Evolutionary conservation across 352 stramenopile genomes (phyloP), one percentile per base, ranked within the genome.

Genomic region (Halophytophthora polymorphica): DNA sequence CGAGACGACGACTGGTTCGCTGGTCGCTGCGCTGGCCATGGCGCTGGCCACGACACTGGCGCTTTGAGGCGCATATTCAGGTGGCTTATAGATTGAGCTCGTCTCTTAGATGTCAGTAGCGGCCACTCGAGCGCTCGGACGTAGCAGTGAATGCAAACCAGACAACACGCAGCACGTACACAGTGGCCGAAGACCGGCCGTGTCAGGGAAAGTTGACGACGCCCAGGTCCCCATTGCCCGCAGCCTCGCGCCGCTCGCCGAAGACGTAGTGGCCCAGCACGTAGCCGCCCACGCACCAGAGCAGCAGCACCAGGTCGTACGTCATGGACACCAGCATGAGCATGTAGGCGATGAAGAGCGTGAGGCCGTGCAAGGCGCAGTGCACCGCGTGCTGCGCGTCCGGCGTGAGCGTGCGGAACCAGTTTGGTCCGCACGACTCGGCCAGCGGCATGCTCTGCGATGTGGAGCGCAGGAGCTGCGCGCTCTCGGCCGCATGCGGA

Each of bases 311-410:
- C 46, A 73, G 70, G 51, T 90, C 79, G 64, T 90, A 90, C 21
- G 79, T 90, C 79, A 90, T 90, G 18, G 79, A 82, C 17, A 86
- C 79, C 18, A 90, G 72, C 79, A 90, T 90, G 23, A 90, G 73
- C 77, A 90, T 73, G 49, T 90, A 90, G 12, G 79, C 79, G 17
- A 90, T 64, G 12, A 83, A 56, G 37, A 88, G 85, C 8, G 74
- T 83, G 10, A 75, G 49, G 13, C 79, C 79, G 45, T 90, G 79
- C 7, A 88, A 49, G 6, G 76, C 34, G 50, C 64, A 73, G 56
- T 86, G 71, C 25, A 81, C 56, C 18, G 61, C 53, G 45, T 86
- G 74, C 56, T 83, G 71, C 23, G 51, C 66, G 53, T 86, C 73
- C 2, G 62, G 49, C 28, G 73, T 68, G 21, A 87, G 48, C 11